A percentile compares a stretch with the other conserved stretches of the same genome.
phyloP scores from a whole-genome alignment of 2,329 filamentous ascomycete genomes.

The Penicillium verrucosum region DNA sequence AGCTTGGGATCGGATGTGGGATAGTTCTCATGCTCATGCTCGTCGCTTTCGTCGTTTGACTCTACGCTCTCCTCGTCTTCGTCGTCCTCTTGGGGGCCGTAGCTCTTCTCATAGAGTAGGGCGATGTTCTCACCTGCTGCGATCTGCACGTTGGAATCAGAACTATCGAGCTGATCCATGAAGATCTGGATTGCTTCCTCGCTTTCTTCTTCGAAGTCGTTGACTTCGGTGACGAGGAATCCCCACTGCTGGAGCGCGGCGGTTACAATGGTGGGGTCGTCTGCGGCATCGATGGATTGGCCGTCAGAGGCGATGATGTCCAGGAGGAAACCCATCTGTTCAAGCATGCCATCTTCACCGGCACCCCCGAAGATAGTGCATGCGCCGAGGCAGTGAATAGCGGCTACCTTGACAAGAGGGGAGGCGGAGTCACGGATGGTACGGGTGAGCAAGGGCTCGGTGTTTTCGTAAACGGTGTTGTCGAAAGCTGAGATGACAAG shows the following conservation, averaged over 20 bases:
- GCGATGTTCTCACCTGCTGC: conserved; percentile 78
- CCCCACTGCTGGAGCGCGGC: conserved; percentile 77
- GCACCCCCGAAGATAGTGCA: conserved; percentile 74
- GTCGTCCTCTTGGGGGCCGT: conserved; percentile 57
- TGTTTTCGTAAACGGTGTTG: conserved; percentile 63
- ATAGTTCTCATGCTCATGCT: conserved; percentile 42
- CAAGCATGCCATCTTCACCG: conserved; percentile 62
- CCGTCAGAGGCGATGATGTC: conserved; percentile 80
- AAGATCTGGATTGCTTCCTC: conserved; percentile 75
- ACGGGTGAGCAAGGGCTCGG: conserved; percentile 57
- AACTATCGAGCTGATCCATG: conserved; percentile 78
- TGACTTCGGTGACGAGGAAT: conserved; percentile 72
- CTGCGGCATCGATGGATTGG: conserved; percentile 65
- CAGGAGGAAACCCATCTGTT: conserved; percentile 70
- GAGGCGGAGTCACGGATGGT: conserved; percentile 66
- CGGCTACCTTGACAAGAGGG: conserved; percentile 61
- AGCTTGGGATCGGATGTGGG: conserved; percentile 43
- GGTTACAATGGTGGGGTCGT: conserved; percentile 67
- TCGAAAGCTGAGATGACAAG: conserved; percentile 66
- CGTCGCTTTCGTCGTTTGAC: conserved; percentile 38
- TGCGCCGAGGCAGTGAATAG: conserved; percentile 71
- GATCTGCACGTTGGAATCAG: conserved; percentile 68
- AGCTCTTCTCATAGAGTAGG: conserved; percentile 73
- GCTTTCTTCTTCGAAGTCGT: conserved; percentile 69
- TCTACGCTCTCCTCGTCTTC: conserved; percentile 51